A percentile compares a stretch with the other conserved stretches of the same genome.
Conservation (phyloP, 2,329 filamentous ascomycete genomes). For the Claviceps digitariae region DNA sequence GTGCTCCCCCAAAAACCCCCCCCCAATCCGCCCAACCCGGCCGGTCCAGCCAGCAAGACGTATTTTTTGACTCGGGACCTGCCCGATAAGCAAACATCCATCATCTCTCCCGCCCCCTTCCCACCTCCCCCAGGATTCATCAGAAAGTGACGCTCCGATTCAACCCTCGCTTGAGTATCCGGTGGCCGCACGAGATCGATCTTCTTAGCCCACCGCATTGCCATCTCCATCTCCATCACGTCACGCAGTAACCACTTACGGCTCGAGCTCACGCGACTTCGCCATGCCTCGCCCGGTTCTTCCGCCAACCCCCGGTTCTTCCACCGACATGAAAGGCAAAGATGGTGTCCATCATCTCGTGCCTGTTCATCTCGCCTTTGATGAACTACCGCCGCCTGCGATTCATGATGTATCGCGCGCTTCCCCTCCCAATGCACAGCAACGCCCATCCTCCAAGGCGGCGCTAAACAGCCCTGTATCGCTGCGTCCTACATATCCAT, state of each 20-base stretch:
- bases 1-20: background rate
- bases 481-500: conserved; percentile 23
- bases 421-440: conserved; percentile 17
- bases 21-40: background rate
- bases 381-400: conserved; percentile 65
- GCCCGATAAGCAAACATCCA: background rate
- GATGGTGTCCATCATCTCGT: conserved; percentile 48
- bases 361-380: conserved; percentile 54
- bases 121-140: background rate
- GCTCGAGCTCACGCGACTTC: conserved; percentile 6
- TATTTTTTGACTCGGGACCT: background rate
- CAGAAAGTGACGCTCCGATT: background rate
- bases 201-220: too few species aligned
- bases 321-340: conserved; percentile 64
- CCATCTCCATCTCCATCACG: background rate
- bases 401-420: conserved; percentile 37
- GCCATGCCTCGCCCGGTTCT: conserved; percentile 21
- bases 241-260: background rate
- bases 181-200: background rate
- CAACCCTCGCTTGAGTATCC: background rate
- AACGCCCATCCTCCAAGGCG: conserved; percentile 14
- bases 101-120: background rate
- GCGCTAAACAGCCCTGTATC: conserved; percentile 10
- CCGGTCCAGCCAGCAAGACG: background rate
- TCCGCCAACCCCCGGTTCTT: conserved; percentile 67